These are phyloP conservation scores for Aspergillus niger DNA, from an alignment of 2,329 filamentous ascomycete species.

Conservation along the genomic window DNA sequence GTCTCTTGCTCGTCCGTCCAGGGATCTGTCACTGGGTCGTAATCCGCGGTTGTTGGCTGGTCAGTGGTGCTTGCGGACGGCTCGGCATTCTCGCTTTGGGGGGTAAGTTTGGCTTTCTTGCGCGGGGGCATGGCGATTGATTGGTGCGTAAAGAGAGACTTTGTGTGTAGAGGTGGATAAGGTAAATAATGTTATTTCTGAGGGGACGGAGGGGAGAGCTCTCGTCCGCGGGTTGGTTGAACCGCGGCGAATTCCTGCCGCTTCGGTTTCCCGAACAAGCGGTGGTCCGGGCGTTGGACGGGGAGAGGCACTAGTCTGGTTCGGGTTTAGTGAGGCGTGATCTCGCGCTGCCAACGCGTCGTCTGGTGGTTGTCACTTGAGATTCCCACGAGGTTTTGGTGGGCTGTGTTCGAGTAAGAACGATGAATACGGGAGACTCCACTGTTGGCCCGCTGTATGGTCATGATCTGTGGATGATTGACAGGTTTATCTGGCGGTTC, in stretches of 20 bases:
- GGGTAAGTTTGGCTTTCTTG: slow-evolving; percentile 62
- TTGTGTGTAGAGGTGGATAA: background rate
- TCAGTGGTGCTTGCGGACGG: slow-evolving; percentile 32
- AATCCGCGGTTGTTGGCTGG: slow-evolving; percentile 39
- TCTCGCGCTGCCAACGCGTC: slow-evolving; percentile 28
- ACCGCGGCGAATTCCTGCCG: background rate
- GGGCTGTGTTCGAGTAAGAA: slow-evolving; percentile 1
- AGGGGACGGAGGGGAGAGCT: background rate
- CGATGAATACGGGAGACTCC: slow-evolving; percentile 31
- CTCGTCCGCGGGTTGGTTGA: background rate
- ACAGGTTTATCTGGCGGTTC: slow-evolving; percentile 39
- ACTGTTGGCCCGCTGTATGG: slow-evolving; percentile 38
- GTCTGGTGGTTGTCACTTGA: slow-evolving; percentile 11
- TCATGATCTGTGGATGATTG: slow-evolving; percentile 41
- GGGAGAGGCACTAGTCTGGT: slow-evolving; percentile 15
- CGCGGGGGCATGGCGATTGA: slow-evolving; percentile 47
- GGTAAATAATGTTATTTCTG: background rate
- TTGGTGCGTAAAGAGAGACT: background rate
- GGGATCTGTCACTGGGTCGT: slow-evolving; percentile 63
- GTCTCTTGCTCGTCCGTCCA: slow-evolving; percentile 98
- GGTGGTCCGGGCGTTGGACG: slow-evolving; percentile 28
- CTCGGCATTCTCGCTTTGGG: slow-evolving; percentile 31
- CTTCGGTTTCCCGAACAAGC: slow-evolving; percentile 30
- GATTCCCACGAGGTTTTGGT: slow-evolving; percentile 6
- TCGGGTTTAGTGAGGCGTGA: slow-evolving; percentile 23